A percentile compares a stretch with the other conserved stretches of the same genome.
Conservation (phyloP, 768 basidiomycete species). For the Agaricus sinodeliciosus region DNA sequence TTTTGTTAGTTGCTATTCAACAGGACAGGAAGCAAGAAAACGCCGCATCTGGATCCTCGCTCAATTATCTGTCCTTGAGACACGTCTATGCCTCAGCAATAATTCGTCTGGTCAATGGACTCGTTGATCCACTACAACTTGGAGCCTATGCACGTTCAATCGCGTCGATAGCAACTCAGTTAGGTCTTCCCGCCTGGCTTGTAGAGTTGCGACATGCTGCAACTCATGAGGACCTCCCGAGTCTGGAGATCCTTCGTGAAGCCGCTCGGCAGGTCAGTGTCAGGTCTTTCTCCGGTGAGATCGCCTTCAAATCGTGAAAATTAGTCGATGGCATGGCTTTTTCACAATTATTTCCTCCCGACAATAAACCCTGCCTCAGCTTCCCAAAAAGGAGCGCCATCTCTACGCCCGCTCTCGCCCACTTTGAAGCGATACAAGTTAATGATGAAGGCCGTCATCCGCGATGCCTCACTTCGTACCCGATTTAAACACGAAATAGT, state of each 20-base stretch:
- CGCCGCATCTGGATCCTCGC: constrained; percentile 10
- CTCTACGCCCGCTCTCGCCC: constrained; percentile 55
- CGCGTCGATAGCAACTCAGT: constrained; percentile 76
- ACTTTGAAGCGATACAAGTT: constrained; percentile 70
- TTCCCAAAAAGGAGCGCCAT: constrained; percentile 21
- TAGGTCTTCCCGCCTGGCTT: constrained; percentile 82
- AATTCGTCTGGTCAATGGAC: constrained; percentile 87
- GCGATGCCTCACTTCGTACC: constrained; percentile 56
- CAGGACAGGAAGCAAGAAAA: constrained; percentile 36
- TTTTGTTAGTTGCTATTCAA: constrained; percentile 51
- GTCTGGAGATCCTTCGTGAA: constrained; percentile 70
- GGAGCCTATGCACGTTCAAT: constrained; percentile 90
- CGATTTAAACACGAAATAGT: constrained; percentile 45
- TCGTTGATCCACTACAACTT: constrained; percentile 90
- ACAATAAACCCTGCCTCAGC: constrained; percentile 51
- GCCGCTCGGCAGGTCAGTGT: constrained; percentile 59
- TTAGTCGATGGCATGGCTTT: constrained; percentile 79
- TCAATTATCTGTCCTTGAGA: constrained; percentile 47
- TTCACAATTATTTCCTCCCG: constrained; percentile 80
- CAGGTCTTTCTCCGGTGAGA: constrained; percentile 1
- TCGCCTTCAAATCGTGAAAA: background rate
- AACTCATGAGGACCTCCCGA: constrained; percentile 93
- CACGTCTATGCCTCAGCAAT: constrained; percentile 78
- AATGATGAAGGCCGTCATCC: constrained; percentile 51
- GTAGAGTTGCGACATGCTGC: constrained; percentile 93